Percentiles rank a stretch among this genome's conserved stretches.
phyloP scores from a whole-genome alignment of 108 stramenopile species.

The Fistulifera pelliculosa region DNA sequence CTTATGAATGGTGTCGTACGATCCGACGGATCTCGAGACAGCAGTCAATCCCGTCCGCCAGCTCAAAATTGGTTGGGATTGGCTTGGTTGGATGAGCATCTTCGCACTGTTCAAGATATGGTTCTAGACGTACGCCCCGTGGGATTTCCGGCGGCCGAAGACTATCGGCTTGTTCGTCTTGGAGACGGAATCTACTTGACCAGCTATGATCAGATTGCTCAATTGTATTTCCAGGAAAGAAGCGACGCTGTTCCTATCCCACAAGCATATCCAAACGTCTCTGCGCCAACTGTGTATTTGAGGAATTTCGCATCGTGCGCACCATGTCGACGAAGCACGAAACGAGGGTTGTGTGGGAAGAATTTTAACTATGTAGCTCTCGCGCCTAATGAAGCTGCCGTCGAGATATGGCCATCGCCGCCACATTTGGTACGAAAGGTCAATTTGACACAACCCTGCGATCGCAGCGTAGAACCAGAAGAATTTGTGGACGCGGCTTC shows the following conservation, averaged over 20 bases:
- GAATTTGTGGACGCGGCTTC: background rate
- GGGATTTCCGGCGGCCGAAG: slow-evolving; percentile 4
- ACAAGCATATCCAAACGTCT: background rate
- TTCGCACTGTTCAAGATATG: background rate
- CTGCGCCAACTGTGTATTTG: background rate
- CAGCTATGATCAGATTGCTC: slow-evolving; percentile 7
- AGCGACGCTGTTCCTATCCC: background rate
- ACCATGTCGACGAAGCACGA: slow-evolving; percentile 1
- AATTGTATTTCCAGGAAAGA: slow-evolving; percentile 1
- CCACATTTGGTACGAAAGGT: slow-evolving; percentile 3
- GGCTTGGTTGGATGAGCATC: slow-evolving; percentile 1
- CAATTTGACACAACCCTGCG: slow-evolving; percentile 3
- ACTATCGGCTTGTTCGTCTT: slow-evolving; percentile 8
- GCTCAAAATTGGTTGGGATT: slow-evolving; percentile 5
- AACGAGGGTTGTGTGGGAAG: slow-evolving; percentile 11
- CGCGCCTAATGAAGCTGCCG: background rate
- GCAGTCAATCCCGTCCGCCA: background rate
- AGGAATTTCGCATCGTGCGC: slow-evolving; percentile 3
- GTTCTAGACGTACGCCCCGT: slow-evolving; percentile 1
- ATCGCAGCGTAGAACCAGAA: background rate
- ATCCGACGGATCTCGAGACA: background rate
- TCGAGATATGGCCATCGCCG: slow-evolving; percentile 10
- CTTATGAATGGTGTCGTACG: background rate
- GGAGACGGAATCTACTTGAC: slow-evolving; percentile 1
- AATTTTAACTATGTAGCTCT: slow-evolving; percentile 15